Evolutionary conservation across 768 basidiomycete genomes (phyloP).

Genomic region (Boletus sensibilis): DNA sequence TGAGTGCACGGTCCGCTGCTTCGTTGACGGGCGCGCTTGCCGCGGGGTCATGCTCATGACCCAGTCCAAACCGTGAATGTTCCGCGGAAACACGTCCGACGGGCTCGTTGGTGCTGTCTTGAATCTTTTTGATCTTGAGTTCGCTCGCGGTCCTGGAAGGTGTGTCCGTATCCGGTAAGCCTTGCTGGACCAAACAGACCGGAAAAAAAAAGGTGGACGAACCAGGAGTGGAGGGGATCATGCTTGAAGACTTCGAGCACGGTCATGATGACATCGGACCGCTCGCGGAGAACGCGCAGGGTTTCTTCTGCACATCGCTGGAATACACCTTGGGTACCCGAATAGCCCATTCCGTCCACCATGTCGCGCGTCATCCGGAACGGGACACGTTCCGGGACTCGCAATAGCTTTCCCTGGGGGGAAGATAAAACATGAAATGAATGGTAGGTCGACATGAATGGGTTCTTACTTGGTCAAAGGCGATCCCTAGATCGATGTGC

Average conservation of each 20-base stretch:
- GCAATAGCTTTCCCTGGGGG: conserved; percentile 73
- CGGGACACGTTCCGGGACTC: conserved; percentile 84
- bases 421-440: background rate
- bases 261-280: conserved; percentile 87
- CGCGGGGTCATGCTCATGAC: conserved; percentile 53
- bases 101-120: conserved; percentile 40
- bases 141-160: conserved; percentile 71
- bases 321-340: conserved; percentile 92
- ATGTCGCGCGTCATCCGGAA: conserved; percentile 95
- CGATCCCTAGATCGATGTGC: conserved; percentile 95
- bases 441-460: background rate
- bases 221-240: conserved; percentile 95
- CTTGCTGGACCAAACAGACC: too few species aligned
- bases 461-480: conserved; percentile 80
- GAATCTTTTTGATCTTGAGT: conserved; percentile 65
- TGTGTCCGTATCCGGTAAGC: background rate
- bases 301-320: conserved; percentile 95
- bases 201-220: conserved; percentile 18
- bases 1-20: conserved; percentile 86
- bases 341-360: conserved; percentile 89
- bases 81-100: conserved; percentile 23
- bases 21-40: conserved; percentile 71
- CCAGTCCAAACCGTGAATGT: conserved; percentile 43
- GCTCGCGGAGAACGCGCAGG: conserved; percentile 81
- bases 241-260: conserved; percentile 96